Conservation (phyloP, 345 rosid species). For the Acer saccharum region DNA sequence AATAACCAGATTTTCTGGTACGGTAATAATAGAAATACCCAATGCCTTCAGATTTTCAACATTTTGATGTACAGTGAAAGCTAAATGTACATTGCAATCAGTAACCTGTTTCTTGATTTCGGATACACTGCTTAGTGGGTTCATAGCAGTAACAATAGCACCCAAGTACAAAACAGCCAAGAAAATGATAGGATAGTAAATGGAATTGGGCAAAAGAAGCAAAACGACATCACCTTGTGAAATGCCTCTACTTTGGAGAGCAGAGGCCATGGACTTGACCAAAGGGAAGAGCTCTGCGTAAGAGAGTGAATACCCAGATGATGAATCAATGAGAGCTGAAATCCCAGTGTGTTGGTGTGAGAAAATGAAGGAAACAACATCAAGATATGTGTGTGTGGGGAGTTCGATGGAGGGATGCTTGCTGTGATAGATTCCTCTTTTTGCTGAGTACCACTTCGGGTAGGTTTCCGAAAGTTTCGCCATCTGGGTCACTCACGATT, state of each 20-base stretch:
- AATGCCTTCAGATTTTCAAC: conserved; percentile 33
- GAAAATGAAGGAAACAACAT: conserved; percentile 65
- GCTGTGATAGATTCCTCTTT: conserved; percentile 68
- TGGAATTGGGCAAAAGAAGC: conserved; percentile 68
- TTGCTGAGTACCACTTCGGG: conserved; percentile 41
- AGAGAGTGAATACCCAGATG: conserved; percentile 64
- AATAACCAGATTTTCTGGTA: conserved; percentile 47
- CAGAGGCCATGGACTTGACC: conserved; percentile 58
- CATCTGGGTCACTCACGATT: too few species aligned
- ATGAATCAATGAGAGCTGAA: conserved; percentile 59
- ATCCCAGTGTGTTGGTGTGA: conserved; percentile 46
- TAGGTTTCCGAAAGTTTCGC: too few species aligned
- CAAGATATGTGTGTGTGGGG: conserved; percentile 56
- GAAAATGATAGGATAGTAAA: conserved; percentile 62
- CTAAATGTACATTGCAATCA: conserved; percentile 48
- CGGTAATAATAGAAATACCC: conserved; percentile 40
- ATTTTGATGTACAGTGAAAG: conserved; percentile 47
- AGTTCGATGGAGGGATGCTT: conserved; percentile 45
- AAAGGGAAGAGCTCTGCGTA: conserved; percentile 45
- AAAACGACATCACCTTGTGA: conserved; percentile 68
- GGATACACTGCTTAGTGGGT: conserved; percentile 48
- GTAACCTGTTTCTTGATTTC: conserved; percentile 52
- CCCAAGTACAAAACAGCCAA: conserved; percentile 62
- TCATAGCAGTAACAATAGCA: conserved; percentile 67
- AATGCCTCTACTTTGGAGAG: conserved; percentile 54